Base-by-base conservation (phyloP, 2,329 filamentous ascomycete species). In the Venturia oleaginea region DNA sequence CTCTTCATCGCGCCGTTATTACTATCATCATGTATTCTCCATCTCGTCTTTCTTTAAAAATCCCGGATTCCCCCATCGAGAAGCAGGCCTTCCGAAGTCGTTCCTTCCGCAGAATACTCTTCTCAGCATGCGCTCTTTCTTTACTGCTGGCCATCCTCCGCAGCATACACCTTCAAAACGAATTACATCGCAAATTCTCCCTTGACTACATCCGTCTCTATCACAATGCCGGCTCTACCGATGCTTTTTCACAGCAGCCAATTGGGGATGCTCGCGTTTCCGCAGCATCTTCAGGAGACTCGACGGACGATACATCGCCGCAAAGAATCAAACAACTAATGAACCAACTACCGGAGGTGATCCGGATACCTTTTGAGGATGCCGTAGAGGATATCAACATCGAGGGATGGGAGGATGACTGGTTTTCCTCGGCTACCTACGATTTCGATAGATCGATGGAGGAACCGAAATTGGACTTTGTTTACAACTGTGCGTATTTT, bases 401-500 rank as follows among this genome's bases (percentile, higher is more conserved):
- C n/a, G 70, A 75, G 42, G 76, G 75, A 4, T 78, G 76, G 76
- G 76, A 79, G 66, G 76, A 78, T 64, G 69, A 74, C 13, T 79
- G 77, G 76, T 74, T 76, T 62, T 69, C 76, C 11, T 69, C 73
- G 0, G 76, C 72, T 6, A 67, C 69, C 15, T 76, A 74, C 63
- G 68, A 73, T 40, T 46, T 46, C 22, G 13, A 46, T 27, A 42
- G 24, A 37, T 70, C 69, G 8, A 68, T 71, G 17, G 70, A 67
- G 59, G 77, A 78, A 65, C 72, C 77, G 15, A 77, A 75, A 62
- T 77, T 79, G 64, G 76, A 78, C 67, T 79, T 79, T 67, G 73
- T 79, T 11, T 78, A 77, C 65, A 76, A 75, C 61, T 70, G 71
- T 72, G 60, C 65, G 71, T 68, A 6, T 24, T 3, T 8, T 13